Conservation (phyloP, 2,329 filamentous ascomycete species). For the Cladosporium velox region DNA sequence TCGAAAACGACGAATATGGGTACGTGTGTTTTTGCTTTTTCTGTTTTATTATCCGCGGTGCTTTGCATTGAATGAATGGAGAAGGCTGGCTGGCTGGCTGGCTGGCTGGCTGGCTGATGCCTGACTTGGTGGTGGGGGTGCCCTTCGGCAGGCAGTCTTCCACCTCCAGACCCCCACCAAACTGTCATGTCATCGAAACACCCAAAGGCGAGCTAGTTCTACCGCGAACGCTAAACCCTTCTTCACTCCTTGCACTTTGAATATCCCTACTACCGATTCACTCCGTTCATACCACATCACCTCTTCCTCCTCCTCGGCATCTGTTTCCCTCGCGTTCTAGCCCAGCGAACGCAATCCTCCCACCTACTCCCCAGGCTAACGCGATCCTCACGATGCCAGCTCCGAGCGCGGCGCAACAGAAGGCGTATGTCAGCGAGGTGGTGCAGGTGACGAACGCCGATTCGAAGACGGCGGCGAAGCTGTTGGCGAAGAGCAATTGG, state of each 20-base stretch:
- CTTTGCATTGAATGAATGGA: background rate
- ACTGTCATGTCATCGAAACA: constrained; percentile 6
- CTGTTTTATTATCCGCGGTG: background rate
- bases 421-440: constrained; percentile 49
- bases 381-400: constrained; percentile 44
- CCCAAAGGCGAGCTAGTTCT: constrained; percentile 1
- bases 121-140: constrained; percentile 6
- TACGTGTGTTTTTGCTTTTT: background rate
- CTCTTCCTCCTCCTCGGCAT: background rate
- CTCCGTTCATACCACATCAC: background rate
- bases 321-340: background rate
- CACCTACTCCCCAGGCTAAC: background rate
- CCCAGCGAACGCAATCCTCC: background rate
- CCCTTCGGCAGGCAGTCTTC: background rate
- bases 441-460: constrained; percentile 48
- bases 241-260: background rate
- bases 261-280: background rate
- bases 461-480: constrained; percentile 47
- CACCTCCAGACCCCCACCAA: background rate
- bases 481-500: constrained; percentile 50
- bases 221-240: background rate
- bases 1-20: background rate
- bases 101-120: background rate
- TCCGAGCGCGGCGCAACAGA: constrained; percentile 44
- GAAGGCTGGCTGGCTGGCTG: background rate